Evolutionary conservation across 306 rosid species (phyloP), one percentile per base, ranked within the genome.

Genomic region (Senna siamea): DNA sequence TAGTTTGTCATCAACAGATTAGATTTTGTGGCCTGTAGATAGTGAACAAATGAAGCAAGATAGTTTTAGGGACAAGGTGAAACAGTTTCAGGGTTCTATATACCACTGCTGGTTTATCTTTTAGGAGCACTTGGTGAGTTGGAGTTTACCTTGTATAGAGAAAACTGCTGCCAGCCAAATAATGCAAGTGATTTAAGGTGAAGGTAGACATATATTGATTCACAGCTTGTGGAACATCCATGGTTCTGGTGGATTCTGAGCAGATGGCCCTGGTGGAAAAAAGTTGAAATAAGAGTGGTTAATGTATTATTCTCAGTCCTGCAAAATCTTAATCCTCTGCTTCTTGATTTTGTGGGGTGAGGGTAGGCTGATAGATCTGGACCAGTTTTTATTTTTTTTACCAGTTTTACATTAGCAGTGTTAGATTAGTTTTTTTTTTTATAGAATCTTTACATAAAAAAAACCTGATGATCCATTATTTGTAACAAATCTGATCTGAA

Each of bases 11-110:
- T 70, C 34, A 8, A 19, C 55, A 56, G 43, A 52, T 13, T 56
- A 23, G 74, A 35, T 68, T 37, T 40, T 32, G 54, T 17, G 58
- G 52, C 73, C 57, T 58, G 75, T 78, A 60, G 75, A 70, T 75
- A 80, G 46, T 35, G 7, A 62, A 9, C 58, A 44, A 44, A 62
- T 41, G 77, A 57, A 56, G 78, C 75, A n/a, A 7, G 11, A 66
- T 37, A 66, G 34, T 56, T 40, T 65, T 44, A 46, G 55, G 58
- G 3, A 47, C 17, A 46, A 9, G 53, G 37, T 18, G 13, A 47
- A 58, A 56, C 13, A 37, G 65, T 19, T 40, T 11, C 35, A 10
- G 69, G 8, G 1, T n/a, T 67, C 26, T 34, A 48, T 50, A 68
- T 19, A 19, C 35, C 69, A 41, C 19, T 41, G 19, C 20, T 69